A percentile compares a stretch with the other conserved stretches of the same genome.
Evolutionary conservation across 208 protist genomes (phyloP).

Genomic region (Crithidia bombi): DNA sequence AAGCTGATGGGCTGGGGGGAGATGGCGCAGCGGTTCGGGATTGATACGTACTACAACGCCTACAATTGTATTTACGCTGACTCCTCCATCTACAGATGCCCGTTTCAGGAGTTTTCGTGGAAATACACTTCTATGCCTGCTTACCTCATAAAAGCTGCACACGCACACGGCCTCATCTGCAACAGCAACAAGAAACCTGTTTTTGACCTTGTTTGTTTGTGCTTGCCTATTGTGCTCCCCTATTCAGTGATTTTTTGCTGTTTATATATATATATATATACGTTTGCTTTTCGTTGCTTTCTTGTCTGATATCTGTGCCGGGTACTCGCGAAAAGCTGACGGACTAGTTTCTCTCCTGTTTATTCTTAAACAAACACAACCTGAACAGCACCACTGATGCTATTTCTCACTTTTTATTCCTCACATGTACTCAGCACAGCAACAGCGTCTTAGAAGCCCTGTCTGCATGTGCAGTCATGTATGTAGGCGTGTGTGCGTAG

Average conservation of each 20-base stretch:
- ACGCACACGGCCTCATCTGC: not conserved
- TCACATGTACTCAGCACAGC: not conserved
- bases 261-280: not conserved
- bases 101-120: conserved; percentile 18
- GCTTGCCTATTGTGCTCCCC: not conserved
- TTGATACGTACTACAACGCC: not conserved
- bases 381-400: not conserved
- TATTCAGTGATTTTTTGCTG: not conserved
- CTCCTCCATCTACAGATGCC: conserved; percentile 9
- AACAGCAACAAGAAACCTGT: not conserved
- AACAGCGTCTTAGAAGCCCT: not conserved
- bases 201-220: not conserved
- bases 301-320: not conserved
- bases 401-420: not conserved
- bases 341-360: not conserved
- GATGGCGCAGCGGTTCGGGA: not conserved
- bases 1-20: not conserved
- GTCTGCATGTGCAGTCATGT: not conserved
- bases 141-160: no score
- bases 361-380: not conserved
- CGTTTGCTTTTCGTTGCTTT: not conserved
- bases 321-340: not conserved
- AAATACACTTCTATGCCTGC: not conserved
- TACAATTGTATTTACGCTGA: not conserved
- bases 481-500: not conserved